A percentile compares a stretch with the other conserved stretches of the same genome.
Evolutionary conservation across 441 rosid species (phyloP).

Genomic region (Adansonia gregorii): DNA sequence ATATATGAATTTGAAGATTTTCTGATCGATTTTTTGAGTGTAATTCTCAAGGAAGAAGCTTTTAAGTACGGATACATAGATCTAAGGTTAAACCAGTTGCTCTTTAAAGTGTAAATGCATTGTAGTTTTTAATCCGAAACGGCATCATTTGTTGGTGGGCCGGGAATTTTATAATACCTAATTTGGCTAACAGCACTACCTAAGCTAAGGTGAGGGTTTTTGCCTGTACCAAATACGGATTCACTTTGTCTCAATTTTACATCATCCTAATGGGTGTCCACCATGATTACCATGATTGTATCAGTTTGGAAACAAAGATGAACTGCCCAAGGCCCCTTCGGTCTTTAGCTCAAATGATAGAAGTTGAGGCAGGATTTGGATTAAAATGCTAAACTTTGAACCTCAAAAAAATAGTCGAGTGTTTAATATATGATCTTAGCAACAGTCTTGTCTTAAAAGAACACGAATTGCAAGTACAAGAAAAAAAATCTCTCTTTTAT

Average conservation of each 20-base stretch:
- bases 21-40: too few relatives aligned
- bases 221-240: background rate
- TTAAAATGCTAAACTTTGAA: background rate
- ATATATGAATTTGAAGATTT: background rate
- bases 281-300: background rate
- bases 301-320: background rate
- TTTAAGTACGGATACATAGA: background rate
- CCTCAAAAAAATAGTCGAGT: background rate
- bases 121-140: background rate
- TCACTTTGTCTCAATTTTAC: too few relatives aligned
- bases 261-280: background rate
- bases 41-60: too few relatives aligned
- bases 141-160: background rate
- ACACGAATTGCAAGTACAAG: background rate
- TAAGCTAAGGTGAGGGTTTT: background rate
- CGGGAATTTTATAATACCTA: too few relatives aligned
- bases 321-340: background rate
- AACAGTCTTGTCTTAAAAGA: background rate
- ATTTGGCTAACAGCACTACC: background rate
- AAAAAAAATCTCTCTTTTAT: background rate
- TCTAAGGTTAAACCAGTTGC: background rate
- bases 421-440: background rate
- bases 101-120: background rate
- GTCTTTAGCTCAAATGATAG: background rate
- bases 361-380: background rate